These are phyloP conservation scores for Pterocarpus macrocarpus DNA, from an alignment of 306 rosid genomes.

Conservation along the genomic window DNA sequence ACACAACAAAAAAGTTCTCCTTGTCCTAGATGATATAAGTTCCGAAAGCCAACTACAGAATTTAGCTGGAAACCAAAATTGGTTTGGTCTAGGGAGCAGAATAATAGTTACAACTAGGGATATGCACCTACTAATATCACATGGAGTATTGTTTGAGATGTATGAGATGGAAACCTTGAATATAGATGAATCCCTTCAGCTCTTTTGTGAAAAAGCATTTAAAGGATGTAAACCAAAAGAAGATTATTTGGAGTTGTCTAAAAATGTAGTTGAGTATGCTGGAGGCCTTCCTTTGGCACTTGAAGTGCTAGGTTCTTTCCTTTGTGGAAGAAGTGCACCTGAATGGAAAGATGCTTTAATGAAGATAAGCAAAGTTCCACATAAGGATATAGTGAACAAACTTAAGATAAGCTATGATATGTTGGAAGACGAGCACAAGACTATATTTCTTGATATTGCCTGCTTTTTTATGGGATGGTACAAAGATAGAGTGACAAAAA, in stretches of 20 bases:
- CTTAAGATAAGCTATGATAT: too few species aligned
- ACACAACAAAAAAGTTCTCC: background rate
- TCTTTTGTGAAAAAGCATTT: slow-evolving; percentile 35
- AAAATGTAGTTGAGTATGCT: slow-evolving; percentile 14
- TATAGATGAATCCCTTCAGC: slow-evolving; percentile 22
- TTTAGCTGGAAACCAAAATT: slow-evolving; percentile 3
- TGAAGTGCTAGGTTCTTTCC: too few species aligned
- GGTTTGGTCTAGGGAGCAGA: slow-evolving; percentile 24
- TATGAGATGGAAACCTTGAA: slow-evolving; percentile 7
- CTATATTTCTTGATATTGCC: too few species aligned
- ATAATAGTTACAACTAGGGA: slow-evolving; percentile 12
- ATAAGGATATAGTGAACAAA: too few species aligned
- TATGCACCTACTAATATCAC: background rate
- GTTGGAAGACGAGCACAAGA: too few species aligned
- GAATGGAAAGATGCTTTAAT: too few species aligned
- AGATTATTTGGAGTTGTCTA: slow-evolving; percentile 12
- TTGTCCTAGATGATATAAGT: slow-evolving; percentile 17
- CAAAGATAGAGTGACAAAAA: slow-evolving; percentile 1
- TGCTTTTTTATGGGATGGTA: too few species aligned
- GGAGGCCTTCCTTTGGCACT: slow-evolving; percentile 47
- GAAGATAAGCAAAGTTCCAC: too few species aligned
- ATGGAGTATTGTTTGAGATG: background rate
- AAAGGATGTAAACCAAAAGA: background rate
- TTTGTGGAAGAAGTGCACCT: too few species aligned
- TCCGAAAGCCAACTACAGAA: background rate